Percentiles rank a stretch among this genome's conserved stretches.
Evolutionary conservation across 805 yeast species (phyloP).

Genomic region (Yamadazyma phyllophila): DNA sequence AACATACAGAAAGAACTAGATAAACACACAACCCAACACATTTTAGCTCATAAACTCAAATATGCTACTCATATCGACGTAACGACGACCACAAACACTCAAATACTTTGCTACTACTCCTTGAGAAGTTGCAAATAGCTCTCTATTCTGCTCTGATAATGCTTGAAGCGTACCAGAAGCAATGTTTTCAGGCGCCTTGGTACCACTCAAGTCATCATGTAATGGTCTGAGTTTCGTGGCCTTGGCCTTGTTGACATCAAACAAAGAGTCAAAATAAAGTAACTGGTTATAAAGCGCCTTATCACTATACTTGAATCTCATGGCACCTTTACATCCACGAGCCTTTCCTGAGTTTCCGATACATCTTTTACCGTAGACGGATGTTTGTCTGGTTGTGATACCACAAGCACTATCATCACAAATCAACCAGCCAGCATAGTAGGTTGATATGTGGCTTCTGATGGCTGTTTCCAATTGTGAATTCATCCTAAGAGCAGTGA

Average conservation of each 20-base stretch:
- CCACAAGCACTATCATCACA: conserved; percentile 90
- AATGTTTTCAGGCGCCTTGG: conserved; percentile 21
- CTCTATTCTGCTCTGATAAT: conserved; percentile 76
- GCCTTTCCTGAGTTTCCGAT: conserved; percentile 62
- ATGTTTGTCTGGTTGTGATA: conserved; percentile 73
- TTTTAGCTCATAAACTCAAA: conserved; percentile 54
- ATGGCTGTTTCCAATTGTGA: conserved; percentile 75
- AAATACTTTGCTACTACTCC: conserved; percentile 70
- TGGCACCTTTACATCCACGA: conserved; percentile 72
- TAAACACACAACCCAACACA: not conserved
- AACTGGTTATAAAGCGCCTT: conserved; percentile 83
- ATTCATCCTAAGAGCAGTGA: conserved; percentile 56
- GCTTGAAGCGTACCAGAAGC: conserved; percentile 61
- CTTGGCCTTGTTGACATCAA: conserved; percentile 79
- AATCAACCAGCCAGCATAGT: conserved; percentile 80
- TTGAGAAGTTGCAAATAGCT: conserved; percentile 50
- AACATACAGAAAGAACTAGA: no score
- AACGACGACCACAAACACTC: conserved; percentile 81
- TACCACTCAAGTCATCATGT: conserved; percentile 28
- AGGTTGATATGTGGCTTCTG: conserved; percentile 65
- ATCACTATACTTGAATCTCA: conserved; percentile 74
- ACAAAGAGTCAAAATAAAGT: conserved; percentile 71
- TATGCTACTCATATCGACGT: conserved; percentile 80
- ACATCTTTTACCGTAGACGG: conserved; percentile 88
- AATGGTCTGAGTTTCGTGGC: conserved; percentile 53